phyloP scores from a whole-genome alignment of 257 asterid genomes.

The Solanum bulbocastanum region DNA sequence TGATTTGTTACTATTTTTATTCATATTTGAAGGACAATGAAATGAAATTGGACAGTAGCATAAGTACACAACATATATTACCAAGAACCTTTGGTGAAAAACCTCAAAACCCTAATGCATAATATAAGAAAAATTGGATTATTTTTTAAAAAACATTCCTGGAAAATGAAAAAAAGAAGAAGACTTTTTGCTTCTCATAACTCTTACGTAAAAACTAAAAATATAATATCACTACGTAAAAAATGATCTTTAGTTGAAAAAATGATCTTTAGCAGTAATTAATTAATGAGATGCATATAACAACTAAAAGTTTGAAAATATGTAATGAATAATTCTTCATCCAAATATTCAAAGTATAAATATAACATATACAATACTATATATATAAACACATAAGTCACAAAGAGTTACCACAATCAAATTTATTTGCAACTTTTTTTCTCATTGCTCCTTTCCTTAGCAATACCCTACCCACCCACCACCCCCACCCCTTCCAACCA shows the following conservation, averaged over 20 bases:
- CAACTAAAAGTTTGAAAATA: not conserved
- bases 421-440: not conserved
- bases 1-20: not conserved
- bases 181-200: not conserved
- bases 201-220: not conserved
- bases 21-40: not conserved
- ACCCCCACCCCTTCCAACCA: no score
- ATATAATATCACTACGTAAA: no score
- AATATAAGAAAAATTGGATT: not conserved
- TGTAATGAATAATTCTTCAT: not conserved
- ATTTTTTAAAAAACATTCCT: not conserved
- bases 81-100: not conserved
- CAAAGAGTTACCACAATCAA: not conserved
- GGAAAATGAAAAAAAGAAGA: no score
- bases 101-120: not conserved
- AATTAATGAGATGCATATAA: not conserved
- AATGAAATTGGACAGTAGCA: not conserved
- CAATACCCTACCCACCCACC: not conserved
- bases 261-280: fast-evolving
- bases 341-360: not conserved
- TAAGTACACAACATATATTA: not conserved
- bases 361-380: not conserved
- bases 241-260: no score
- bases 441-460: not conserved
- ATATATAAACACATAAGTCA: not conserved